These are phyloP conservation scores for Fusarium vanettenii DNA, from an alignment of 2,329 filamentous ascomycete genomes.

Conservation along the genomic window DNA sequence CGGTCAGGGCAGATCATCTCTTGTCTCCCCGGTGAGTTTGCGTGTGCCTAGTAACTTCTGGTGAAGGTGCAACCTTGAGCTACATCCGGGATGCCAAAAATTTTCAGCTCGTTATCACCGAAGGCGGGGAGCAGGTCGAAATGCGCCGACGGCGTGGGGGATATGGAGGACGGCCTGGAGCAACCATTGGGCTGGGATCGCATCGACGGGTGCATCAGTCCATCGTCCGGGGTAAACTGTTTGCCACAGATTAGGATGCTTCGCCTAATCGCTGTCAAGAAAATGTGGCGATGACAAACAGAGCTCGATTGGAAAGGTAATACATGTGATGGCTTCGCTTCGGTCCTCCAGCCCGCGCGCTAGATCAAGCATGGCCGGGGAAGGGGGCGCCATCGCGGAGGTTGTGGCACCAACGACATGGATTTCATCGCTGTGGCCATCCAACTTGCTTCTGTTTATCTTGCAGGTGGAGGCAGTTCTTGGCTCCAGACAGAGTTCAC, in stretches of 20 bases:
- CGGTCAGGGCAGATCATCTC: constrained; percentile 17
- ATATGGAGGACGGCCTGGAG: constrained; percentile 12
- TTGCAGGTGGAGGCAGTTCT: constrained; percentile 12
- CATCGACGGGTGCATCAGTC: constrained; percentile 30
- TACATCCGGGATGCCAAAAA: constrained; percentile 8
- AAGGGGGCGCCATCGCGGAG: constrained; percentile 8
- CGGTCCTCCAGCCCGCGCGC: neutral
- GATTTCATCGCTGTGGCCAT: constrained; percentile 16
- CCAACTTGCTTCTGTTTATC: constrained; percentile 36
- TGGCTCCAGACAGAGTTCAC: constrained; percentile 17
- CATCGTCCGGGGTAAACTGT: constrained; percentile 14
- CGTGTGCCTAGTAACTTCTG: neutral
- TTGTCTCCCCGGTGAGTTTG: neutral
- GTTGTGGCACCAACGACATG: constrained; percentile 7
- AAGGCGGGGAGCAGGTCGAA: constrained; percentile 16
- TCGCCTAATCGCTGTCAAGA: neutral
- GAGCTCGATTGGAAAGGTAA: neutral
- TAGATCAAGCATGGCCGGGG: neutral
- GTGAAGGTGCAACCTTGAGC: constrained; percentile 20
- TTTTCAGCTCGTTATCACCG: constrained; percentile 29
- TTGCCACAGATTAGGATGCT: constrained; percentile 10
- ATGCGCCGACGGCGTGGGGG: constrained; percentile 34
- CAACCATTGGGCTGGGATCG: constrained; percentile 16
- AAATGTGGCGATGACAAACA: neutral
- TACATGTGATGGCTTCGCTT: constrained; percentile 1